Evolutionary conservation across 2,329 filamentous ascomycete species (phyloP), one percentile per base, ranked within the genome.

Genomic region (Parasarocladium wereldwijsianum): DNA sequence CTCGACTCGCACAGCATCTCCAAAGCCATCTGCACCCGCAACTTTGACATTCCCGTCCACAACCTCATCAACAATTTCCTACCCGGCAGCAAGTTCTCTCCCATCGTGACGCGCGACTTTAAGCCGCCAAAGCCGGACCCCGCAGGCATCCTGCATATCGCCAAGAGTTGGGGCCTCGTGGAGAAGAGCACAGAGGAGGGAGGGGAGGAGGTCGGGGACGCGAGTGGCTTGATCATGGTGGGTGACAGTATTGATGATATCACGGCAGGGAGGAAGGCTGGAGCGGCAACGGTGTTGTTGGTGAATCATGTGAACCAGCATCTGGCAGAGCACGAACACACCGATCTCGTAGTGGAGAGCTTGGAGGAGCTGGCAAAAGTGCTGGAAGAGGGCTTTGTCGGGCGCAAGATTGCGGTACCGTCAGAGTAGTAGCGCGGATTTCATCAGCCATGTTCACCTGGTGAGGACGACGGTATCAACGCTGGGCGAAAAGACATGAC

Each of bases 231-330:
- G 24, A 69, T 74, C 40, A 76, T 76, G 71, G 71, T 76, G 14
- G 81, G 81, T 4, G 81, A 87, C 47, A 85, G 77, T 11, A 72
- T 93, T 32, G 90, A 96, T 50, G 90, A 98, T 49, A 92, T 96
- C 72, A 81, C 77, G 6, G 84, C 87, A 1, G 87, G 90, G 0
- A 69, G 77, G 35, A 64, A 63, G 31, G 87, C 87, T 0, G 87
- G 87, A 1, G 83, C 86, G 2, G 80, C 84, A 19, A 96, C 90
- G 0, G 85, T 96, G n/a, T 48, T 96, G 47, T 60, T 98, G 25
- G 66, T 78, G 11, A 92, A 92, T 44, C 72, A 82, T n/a, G 75
- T 67, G n/a, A 93, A 93, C 47, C 52, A 51, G 32, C 64, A 77
- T 39, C 49, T 93, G 34, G 70, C 64, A 6, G 61, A 69, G 15